Conservation (phyloP, 2,329 filamentous ascomycete genomes). For the Drechslera avenae region DNA sequence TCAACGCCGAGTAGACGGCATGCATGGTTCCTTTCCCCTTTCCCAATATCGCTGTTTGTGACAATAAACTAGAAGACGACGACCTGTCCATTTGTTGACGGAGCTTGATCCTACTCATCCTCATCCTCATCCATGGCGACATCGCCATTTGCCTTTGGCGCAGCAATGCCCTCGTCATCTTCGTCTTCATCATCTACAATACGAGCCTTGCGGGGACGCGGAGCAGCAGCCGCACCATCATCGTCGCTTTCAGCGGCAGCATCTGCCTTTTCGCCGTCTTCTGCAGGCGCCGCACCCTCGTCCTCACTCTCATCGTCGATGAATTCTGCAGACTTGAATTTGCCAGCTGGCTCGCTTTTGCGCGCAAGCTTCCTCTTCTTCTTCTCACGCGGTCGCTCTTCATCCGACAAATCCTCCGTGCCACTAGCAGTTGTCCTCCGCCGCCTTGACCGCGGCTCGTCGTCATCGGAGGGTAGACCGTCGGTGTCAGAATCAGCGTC, state of each 20-base stretch:
- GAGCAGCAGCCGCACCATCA: conserved; percentile 30
- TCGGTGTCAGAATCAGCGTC: conserved; percentile 54
- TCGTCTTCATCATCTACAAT: conserved; percentile 45
- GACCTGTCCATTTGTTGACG: not conserved
- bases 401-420: conserved; percentile 58
- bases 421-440: conserved; percentile 46
- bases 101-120: conserved; percentile 26
- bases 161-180: conserved; percentile 31
- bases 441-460: conserved; percentile 48
- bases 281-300: conserved; percentile 30
- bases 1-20: too few relatives aligned
- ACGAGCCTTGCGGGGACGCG: conserved; percentile 37
- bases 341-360: conserved; percentile 56
- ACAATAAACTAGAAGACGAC: too few relatives aligned
- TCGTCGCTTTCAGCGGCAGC: conserved; percentile 24
- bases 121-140: conserved; percentile 40
- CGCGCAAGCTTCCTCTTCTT: conserved; percentile 66
- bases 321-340: conserved; percentile 86
- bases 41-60: too few relatives aligned
- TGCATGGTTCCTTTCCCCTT: too few relatives aligned
- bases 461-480: conserved; percentile 40
- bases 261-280: conserved; percentile 21
- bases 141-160: conserved; percentile 30
- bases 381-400: conserved; percentile 64
- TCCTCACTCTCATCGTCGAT: conserved; percentile 70